Evolutionary conservation across 2,329 filamentous ascomycete genomes (phyloP).

Genomic region (Talaromyces funiculosus): DNA sequence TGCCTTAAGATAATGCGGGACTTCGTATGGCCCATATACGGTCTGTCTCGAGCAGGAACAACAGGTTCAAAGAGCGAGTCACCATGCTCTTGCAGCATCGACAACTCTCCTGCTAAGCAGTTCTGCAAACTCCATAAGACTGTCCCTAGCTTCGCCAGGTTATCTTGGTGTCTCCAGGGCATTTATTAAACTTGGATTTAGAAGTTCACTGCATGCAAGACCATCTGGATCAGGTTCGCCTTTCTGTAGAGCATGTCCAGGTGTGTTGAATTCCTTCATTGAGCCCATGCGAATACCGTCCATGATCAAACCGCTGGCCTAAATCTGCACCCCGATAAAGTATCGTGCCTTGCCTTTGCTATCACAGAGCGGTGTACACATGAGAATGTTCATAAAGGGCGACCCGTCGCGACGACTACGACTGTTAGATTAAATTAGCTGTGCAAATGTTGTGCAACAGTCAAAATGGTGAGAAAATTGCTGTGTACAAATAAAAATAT

Average conservation of each 20-base stretch:
- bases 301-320: slow-evolving; percentile 63
- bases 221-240: not conserved
- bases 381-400: slow-evolving; percentile 70
- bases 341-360: slow-evolving; percentile 62
- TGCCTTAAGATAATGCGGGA: slow-evolving; percentile 5
- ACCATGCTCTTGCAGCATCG: slow-evolving; percentile 57
- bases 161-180: slow-evolving; percentile 20
- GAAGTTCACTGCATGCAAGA: not conserved
- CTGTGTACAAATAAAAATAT: no score
- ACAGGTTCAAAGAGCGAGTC: slow-evolving; percentile 44
- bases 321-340: slow-evolving; percentile 67
- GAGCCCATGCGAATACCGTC: slow-evolving; percentile 62
- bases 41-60: slow-evolving; percentile 4
- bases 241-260: slow-evolving; percentile 25
- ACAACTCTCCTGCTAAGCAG: slow-evolving; percentile 65
- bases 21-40: slow-evolving; percentile 7
- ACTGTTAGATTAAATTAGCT: no score
- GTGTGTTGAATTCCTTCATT: slow-evolving; percentile 44
- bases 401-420: slow-evolving; percentile 63
- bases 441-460: no score
- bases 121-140: slow-evolving; percentile 61
- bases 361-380: slow-evolving; percentile 67
- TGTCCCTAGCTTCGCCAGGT: slow-evolving; percentile 45
- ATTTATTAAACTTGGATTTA: not conserved
- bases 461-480: no score